Percentiles rank a stretch among this genome's conserved stretches.
Evolutionary conservation across 208 protist genomes (phyloP).

Genomic region (Trypanosoma melophagium): DNA sequence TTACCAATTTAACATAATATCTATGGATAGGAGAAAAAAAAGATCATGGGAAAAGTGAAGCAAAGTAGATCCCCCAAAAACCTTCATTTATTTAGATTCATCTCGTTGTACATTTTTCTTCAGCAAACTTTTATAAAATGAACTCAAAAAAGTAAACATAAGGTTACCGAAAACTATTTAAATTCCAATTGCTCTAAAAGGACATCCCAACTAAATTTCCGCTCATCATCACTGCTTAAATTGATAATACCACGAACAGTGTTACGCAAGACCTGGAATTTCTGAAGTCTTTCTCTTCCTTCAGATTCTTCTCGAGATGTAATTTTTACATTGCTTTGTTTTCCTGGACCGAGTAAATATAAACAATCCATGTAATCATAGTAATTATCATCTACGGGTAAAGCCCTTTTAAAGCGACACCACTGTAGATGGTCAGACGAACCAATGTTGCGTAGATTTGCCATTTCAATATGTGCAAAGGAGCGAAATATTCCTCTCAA

Average conservation of each 20-base stretch:
- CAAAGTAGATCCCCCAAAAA: too few relatives aligned
- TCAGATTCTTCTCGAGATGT: background rate
- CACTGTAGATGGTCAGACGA: slow-evolving; percentile 15
- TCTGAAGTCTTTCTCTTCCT: background rate
- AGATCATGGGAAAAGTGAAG: too few relatives aligned
- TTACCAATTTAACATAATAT: too few relatives aligned
- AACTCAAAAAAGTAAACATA: too few relatives aligned
- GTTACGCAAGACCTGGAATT: background rate
- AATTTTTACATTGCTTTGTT: background rate
- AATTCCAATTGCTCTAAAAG: too few relatives aligned
- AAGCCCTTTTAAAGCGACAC: slow-evolving; percentile 25
- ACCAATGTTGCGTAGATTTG: slow-evolving; percentile 6
- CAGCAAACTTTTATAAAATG: too few relatives aligned
- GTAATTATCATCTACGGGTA: slow-evolving; percentile 25
- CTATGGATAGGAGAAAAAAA: too few relatives aligned
- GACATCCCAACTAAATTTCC: too few relatives aligned
- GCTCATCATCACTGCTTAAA: too few relatives aligned
- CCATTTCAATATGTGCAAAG: slow-evolving; percentile 28
- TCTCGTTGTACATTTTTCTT: too few relatives aligned
- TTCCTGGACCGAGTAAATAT: slow-evolving; percentile 16
- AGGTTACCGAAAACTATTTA: too few relatives aligned
- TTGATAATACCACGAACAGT: slow-evolving; percentile 6
- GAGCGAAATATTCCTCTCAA: slow-evolving; percentile 5
- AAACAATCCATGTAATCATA: slow-evolving; percentile 27
- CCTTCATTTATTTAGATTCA: too few relatives aligned